phyloP scores from a whole-genome alignment of 805 yeast genomes.

The Starmerella vaccinii region DNA sequence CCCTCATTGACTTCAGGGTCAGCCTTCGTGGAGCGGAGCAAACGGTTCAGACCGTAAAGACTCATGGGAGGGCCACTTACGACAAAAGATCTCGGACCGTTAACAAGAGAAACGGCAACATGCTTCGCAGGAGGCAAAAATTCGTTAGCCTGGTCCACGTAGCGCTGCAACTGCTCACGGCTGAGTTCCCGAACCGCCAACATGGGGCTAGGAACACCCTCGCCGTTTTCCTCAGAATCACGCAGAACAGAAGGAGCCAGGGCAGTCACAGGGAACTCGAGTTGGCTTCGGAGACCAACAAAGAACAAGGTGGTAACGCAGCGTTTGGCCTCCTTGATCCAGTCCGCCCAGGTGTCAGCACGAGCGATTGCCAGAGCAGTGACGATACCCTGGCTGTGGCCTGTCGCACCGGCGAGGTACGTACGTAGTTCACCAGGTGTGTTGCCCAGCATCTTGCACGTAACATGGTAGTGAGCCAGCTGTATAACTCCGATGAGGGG shows the following conservation, averaged over 20 bases:
- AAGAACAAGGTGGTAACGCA: slow-evolving; percentile 80
- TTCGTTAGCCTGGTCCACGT: slow-evolving; percentile 76
- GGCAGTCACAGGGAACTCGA: slow-evolving; percentile 84
- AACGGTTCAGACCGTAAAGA: slow-evolving; percentile 83
- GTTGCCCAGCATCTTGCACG: slow-evolving; percentile 72
- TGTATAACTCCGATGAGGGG: slow-evolving; percentile 97
- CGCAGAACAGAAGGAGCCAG: slow-evolving; percentile 86
- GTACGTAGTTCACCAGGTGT: slow-evolving; percentile 81
- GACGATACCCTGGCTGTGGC: slow-evolving; percentile 50
- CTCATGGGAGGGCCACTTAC: slow-evolving; percentile 98
- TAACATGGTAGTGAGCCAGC: slow-evolving; percentile 81
- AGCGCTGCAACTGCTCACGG: slow-evolving; percentile 63
- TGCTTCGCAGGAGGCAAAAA: slow-evolving; percentile 89
- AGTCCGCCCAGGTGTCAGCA: slow-evolving; percentile 73
- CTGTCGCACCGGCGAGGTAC: slow-evolving; percentile 40
- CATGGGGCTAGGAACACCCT: slow-evolving; percentile 97
- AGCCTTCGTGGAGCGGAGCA: slow-evolving; percentile 89
- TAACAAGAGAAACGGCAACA: slow-evolving; percentile 78
- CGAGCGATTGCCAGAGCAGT: slow-evolving; percentile 87
- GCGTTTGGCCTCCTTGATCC: slow-evolving; percentile 58
- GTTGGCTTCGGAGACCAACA: slow-evolving; percentile 86
- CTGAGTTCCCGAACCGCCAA: slow-evolving; percentile 84
- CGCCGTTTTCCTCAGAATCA: slow-evolving; percentile 87
- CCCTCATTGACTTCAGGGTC: slow-evolving; percentile 91
- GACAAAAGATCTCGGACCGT: slow-evolving; percentile 93